These are phyloP conservation scores for Paraconiothyrium sp. DNA, from an alignment of 2,329 filamentous ascomycete species.

Conservation along the genomic window DNA sequence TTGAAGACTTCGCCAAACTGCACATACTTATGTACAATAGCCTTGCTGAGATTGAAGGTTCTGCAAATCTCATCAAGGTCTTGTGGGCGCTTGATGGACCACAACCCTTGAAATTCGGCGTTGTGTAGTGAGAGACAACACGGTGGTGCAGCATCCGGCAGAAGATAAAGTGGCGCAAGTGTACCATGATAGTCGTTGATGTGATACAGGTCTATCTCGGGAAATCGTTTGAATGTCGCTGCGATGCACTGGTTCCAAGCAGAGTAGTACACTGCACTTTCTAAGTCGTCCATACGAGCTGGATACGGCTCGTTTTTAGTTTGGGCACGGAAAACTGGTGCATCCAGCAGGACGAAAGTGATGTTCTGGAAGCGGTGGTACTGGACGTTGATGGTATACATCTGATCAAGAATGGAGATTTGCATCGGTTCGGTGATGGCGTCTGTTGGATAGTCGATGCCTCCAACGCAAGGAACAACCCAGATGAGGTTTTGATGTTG, in stretches of 20 bases:
- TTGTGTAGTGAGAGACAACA: conserved; percentile 73
- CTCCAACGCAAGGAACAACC: conserved; percentile 64
- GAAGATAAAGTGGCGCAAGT: conserved; percentile 70
- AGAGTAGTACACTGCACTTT: conserved; percentile 74
- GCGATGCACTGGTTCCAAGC: conserved; percentile 77
- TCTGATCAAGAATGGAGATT: conserved; percentile 68
- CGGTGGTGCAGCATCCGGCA: conserved; percentile 70
- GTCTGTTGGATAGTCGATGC: conserved; percentile 70
- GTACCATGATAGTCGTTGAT: conserved; percentile 72
- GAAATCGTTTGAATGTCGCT: conserved; percentile 69
- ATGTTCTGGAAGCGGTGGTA: conserved; percentile 72
- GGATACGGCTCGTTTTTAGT: conserved; percentile 71
- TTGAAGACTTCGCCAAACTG: conserved; percentile 77
- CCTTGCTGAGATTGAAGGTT: conserved; percentile 69
- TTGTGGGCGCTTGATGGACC: conserved; percentile 71
- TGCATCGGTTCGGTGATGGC: conserved; percentile 68
- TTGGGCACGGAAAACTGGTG: conserved; percentile 72
- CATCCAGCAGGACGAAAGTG: conserved; percentile 73
- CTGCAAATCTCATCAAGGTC: conserved; percentile 71
- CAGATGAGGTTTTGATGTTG: conserved; percentile 72
- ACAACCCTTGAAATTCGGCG: conserved; percentile 74
- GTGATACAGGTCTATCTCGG: conserved; percentile 68
- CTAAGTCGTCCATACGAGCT: conserved; percentile 74
- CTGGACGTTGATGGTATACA: conserved; percentile 70
- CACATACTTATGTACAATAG: conserved; percentile 68